Conservation (phyloP, 176 grass and related monocot species). For the Olyra latifolia region DNA sequence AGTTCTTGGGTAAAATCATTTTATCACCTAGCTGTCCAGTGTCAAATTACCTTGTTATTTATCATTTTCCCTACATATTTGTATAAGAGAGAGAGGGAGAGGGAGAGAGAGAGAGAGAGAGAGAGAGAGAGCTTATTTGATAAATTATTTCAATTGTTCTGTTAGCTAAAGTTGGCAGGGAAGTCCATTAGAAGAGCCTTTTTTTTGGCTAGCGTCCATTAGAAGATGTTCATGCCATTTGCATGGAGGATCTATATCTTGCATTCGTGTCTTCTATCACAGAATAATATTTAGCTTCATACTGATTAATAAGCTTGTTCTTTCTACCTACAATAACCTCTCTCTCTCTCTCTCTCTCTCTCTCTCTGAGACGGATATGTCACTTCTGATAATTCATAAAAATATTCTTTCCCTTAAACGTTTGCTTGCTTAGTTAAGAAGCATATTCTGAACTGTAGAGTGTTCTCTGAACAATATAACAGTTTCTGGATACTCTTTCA, state of each 20-base stretch:
- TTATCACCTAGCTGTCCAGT: background rate
- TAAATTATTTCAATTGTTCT: conserved; percentile 3
- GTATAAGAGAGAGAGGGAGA: too few species aligned
- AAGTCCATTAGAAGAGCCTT: background rate
- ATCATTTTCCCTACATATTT: background rate
- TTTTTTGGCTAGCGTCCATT: background rate
- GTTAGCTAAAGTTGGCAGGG: background rate
- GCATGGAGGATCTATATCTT: background rate
- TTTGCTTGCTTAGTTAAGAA: background rate
- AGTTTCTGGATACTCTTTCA: background rate
- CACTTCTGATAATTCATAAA: background rate
- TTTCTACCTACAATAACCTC: background rate
- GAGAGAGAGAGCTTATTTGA: background rate
- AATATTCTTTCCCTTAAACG: background rate
- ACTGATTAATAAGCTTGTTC: background rate
- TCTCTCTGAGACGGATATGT: background rate
- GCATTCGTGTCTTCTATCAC: background rate
- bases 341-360: background rate
- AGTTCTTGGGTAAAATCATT: background rate
- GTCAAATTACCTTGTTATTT: background rate
- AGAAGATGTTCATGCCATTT: background rate
- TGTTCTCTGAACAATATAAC: background rate
- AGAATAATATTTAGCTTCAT: background rate
- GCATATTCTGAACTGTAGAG: background rate
- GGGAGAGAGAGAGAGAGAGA: too few species aligned